Evolutionary conservation across 1,139 yeast genomes (phyloP), one percentile per base, ranked within the genome.

Genomic region (Candida neerlandica): DNA sequence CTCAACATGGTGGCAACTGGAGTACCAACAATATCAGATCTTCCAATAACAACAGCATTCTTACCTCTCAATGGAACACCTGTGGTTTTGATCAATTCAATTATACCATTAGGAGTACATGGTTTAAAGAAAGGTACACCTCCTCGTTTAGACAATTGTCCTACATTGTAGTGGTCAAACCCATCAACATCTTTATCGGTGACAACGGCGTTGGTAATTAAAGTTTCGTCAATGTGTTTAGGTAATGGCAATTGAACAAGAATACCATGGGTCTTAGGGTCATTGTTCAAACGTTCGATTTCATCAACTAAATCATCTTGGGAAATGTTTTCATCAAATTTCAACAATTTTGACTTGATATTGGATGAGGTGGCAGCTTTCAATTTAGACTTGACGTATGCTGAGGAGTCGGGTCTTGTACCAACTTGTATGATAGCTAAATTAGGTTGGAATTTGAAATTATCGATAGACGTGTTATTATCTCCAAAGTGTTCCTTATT

Each of bases 21-120:
- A 30, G 87, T 85, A 52, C 95, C 95, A 33, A 87, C 95, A 56
- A 87, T 87, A 66, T 87, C 92, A 10, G 92, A 86, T 65, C 95
- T 78, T 39, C 95, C 95, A 57, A 88, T 70, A 11, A 87, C 91
- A 43, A 86, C 94, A 2, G 90, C 94, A 58, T 80, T 79, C 58
- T 85, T 84, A 48, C 94, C 94, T 48, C 77, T 65, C 53, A 86
- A 68, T 26, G 70, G 68, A 44, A 84, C 71, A 2, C 85, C 83
- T 21, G 89, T 81, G 54, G 86, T 81, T 59, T 84, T 79, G 59
- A 87, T 72, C 61, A 87, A 70, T 61, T 82, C 85, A 65, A 87
- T 81, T 51, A 86, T 81, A 50, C 94, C 95, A 62, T 82, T 81
- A 47, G 95, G 95, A 11, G 95, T 87, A 64, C 95, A 87, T 41